These are phyloP conservation scores for Trametes villosa DNA, from an alignment of 768 basidiomycete genomes.

Conservation along the genomic window DNA sequence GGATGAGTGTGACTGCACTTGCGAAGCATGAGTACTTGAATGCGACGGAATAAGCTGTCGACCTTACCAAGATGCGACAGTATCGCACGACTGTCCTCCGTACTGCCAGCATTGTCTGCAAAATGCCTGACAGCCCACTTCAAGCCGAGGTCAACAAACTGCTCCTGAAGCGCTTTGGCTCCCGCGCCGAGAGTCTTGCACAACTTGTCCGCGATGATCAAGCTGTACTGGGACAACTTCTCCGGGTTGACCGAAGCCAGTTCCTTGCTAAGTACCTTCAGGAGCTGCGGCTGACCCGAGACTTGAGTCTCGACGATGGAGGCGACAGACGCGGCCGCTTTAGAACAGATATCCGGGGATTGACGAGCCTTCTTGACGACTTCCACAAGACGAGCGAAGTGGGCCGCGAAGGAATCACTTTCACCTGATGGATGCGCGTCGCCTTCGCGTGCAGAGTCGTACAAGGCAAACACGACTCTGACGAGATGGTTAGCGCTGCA, in stretches of 20 bases:
- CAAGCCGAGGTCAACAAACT: slow-evolving; percentile 24
- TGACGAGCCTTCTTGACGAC: slow-evolving; percentile 14
- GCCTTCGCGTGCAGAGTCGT: slow-evolving; percentile 3
- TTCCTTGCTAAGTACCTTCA: slow-evolving; percentile 8
- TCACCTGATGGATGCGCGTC: neutral
- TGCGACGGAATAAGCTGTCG: neutral
- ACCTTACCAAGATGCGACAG: slow-evolving; percentile 8
- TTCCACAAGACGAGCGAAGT: slow-evolving; percentile 26
- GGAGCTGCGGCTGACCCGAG: slow-evolving; percentile 4
- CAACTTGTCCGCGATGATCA: neutral
- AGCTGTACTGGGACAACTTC: slow-evolving; percentile 1
- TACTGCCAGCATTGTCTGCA: neutral
- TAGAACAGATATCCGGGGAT: neutral
- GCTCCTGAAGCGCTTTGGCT: neutral
- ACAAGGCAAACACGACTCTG: slow-evolving; percentile 24
- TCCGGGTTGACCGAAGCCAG: neutral
- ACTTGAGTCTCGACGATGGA: neutral
- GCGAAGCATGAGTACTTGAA: neutral
- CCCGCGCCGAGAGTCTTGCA: neutral
- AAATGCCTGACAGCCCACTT: slow-evolving; percentile 26
- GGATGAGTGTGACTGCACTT: slow-evolving; percentile 1
- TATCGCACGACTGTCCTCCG: slow-evolving; percentile 3
- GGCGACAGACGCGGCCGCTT: slow-evolving; percentile 3
- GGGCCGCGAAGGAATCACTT: slow-evolving; percentile 9
- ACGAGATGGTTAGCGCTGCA: slow-evolving; percentile 23